Base-by-base conservation (phyloP, 2,329 filamentous ascomycete species). In the Claviceps pazoutovae region DNA sequence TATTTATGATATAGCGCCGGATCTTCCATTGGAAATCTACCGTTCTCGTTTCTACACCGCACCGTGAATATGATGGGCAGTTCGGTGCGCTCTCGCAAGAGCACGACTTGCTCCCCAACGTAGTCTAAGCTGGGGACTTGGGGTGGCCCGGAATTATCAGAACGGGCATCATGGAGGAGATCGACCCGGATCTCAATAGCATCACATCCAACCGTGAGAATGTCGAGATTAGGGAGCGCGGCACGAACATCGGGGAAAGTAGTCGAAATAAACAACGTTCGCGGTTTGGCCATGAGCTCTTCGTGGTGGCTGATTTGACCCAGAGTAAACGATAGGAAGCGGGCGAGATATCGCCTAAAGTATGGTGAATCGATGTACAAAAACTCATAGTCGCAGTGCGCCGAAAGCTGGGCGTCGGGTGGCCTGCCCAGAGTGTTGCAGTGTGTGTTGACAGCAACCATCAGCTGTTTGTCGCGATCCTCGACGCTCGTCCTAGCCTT, bases 51-150 rank as follows among this genome's bases (percentile, higher is more conserved):
- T 2, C 80, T 88, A 64, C 88, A 93, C 58, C 88, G 76, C 0
- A 85, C 90, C 0, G 88, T 94, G 64, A 91, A 91, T 52, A 94
- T 89, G 62, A 95, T 88, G n/a, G 88, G 88, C 43, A 95, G 71
- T 61, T 94, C 88, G 0, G 87, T 93, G 56, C 86, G 79, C 66
- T 93, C 87, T 23, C 88, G 80, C 55, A 95, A 68, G 2, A 88
- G 71, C 86, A 91, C 90, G 52, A 95, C 75, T 66, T 94, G 88
- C 65, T 91, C 82, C 30, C 87, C 88, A 9, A 94, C 86, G 65
- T 93, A 93, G 62, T 83, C 84, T 58, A 93, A 66, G 62, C 86
- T 91, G 3, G 88, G 86, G 19, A 93, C 75, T 39, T 75, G 68
- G 34, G 78, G 80, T 59, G 79, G 80, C 2, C 71, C 71, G 7